Base-by-base conservation (phyloP, 2,329 filamentous ascomycete genomes). In the Hymenotorrendiella dingleyae region DNA sequence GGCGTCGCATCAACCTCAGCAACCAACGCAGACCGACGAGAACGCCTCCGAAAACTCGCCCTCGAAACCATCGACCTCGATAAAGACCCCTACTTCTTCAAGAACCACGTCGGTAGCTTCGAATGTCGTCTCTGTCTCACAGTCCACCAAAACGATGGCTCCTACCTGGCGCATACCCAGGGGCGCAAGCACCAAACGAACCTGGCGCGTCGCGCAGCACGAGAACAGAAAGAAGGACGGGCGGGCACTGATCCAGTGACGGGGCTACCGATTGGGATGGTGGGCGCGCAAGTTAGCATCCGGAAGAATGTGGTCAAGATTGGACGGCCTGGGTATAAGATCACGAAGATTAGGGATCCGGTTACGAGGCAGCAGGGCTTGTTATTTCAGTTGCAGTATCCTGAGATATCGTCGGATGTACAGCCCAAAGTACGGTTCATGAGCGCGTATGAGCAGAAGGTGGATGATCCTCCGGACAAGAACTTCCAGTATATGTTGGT, bases 1-100 rank as follows among this genome's bases (percentile, higher is more conserved):
- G 93, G 93, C 66, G 90, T 97, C 57, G 93, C 93, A 64, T 96
- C 90, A 5, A 81, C 88, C 61, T 90, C 84, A 59, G 87, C 89
- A 46, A 94, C 89, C 50, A 97, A 97, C 67, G 91, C 93, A 53
- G 93, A 97, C 76, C 88, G 93, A 46, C 87, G 93, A 64, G 93
- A 98, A 67, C 90, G 93, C 51, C 84, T 98, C 28, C 89, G 91
- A 66, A 96, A 96, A 72, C 89, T 98, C 62, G 93, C 93, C 45
- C 86, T 98, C 61, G 93, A 98, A 70, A 94, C 89, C 43, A 98
- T 98, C 74, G 91, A 97, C 71, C 86, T 97, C 50, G 93, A 97
- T 70, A 97, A 96, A 70, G 93, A 98, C 70, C 93, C 93, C 0
- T 98, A 97, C 78, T 96, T 97, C 74, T 98, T 98, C 82, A 94